Evolutionary conservation across 1,284 basidiomycete genomes (phyloP), one percentile per base, ranked within the genome.

Genomic region (Sporisorium exsertum): DNA sequence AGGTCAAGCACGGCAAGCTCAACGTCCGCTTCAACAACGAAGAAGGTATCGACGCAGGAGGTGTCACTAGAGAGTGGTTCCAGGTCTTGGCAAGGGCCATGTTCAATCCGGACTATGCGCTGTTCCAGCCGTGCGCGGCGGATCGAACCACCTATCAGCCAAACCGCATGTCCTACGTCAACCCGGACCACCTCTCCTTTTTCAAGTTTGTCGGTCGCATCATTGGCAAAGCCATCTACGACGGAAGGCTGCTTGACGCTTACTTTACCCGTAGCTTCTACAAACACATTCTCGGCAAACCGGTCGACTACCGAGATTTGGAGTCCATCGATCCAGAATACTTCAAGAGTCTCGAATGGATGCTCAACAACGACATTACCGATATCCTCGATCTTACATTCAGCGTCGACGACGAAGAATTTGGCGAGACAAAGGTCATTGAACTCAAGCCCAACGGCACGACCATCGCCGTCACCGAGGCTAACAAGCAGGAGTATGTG

Each of bases 161-260:
- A 6, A 97, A 98, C 88, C 94, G 95, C 81, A 92, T 94, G 71
- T 97, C 95, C 1, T 70, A 80, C 9, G 80, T 86, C 82, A 97
- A 98, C 84, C 93, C 93, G 5, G 94, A 98, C 82, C 96, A 99
- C 87, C 87, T 99, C 47, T 91, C 92, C 18, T 99, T 97, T 90
- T 99, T 99, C 92, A 95, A 95, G 84, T 99, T 99, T 81, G 94
- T 99, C 49, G 97, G 97, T 6, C 92, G 95, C 47, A 92, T 99
- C 78, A 97, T 99, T 79, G 96, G 97, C 60, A 84, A 95, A 86
- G 95, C 94, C 9, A 94, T 96, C 77, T 94, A 94, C 85, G 96
- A 98, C 82, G 95, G 95, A 5, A 91, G 97, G 20, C 88, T 99
- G 35, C 90, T 99, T 42, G 97, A 99, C 86, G 97, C 97, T 12